These are phyloP conservation scores for Glonium stellatum DNA, from an alignment of 495 filamentous ascomycete genomes.

Conservation along the genomic window DNA sequence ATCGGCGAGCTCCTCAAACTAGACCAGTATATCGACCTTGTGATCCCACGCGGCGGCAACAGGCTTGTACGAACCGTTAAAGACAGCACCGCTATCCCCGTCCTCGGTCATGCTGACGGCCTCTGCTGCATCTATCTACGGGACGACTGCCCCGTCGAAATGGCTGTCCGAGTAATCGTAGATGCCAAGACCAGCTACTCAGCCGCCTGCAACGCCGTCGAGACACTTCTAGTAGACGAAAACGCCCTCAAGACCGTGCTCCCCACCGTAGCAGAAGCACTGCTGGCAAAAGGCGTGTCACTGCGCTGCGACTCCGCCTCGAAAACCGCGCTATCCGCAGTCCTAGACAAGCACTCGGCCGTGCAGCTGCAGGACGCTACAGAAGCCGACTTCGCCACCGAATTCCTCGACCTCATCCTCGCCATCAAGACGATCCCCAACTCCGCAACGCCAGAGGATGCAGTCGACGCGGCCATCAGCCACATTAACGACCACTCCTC, in stretches of 20 bases:
- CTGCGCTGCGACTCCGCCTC: slow-evolving; percentile 73
- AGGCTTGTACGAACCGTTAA: slow-evolving; percentile 90
- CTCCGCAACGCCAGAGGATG: slow-evolving; percentile 25
- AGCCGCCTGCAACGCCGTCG: slow-evolving; percentile 91
- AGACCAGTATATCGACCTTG: slow-evolving; percentile 84
- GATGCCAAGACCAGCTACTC: slow-evolving; percentile 93
- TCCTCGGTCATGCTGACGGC: slow-evolving; percentile 93
- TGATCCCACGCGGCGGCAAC: slow-evolving; percentile 89
- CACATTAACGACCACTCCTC: slow-evolving; percentile 92
- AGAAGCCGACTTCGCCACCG: slow-evolving; percentile 71
- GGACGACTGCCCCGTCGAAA: slow-evolving; percentile 61
- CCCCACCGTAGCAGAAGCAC: slow-evolving; percentile 59
- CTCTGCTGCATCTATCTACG: slow-evolving; percentile 88
- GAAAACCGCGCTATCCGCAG: slow-evolving; percentile 50
- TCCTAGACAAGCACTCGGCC: slow-evolving; percentile 37
- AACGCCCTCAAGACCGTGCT: slow-evolving; percentile 60
- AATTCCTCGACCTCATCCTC: slow-evolving; percentile 79
- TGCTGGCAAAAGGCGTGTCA: slow-evolving; percentile 69
- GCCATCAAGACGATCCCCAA: slow-evolving; percentile 72
- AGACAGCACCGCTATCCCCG: slow-evolving; percentile 83
- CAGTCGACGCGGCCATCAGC: slow-evolving; percentile 60
- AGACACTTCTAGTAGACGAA: slow-evolving; percentile 81
- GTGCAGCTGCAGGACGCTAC: slow-evolving; percentile 55
- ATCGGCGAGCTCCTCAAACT: slow-evolving; percentile 77
- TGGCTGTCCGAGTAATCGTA: slow-evolving; percentile 70